Base-by-base conservation (phyloP, 345 rosid species). In the Salix caprea region DNA sequence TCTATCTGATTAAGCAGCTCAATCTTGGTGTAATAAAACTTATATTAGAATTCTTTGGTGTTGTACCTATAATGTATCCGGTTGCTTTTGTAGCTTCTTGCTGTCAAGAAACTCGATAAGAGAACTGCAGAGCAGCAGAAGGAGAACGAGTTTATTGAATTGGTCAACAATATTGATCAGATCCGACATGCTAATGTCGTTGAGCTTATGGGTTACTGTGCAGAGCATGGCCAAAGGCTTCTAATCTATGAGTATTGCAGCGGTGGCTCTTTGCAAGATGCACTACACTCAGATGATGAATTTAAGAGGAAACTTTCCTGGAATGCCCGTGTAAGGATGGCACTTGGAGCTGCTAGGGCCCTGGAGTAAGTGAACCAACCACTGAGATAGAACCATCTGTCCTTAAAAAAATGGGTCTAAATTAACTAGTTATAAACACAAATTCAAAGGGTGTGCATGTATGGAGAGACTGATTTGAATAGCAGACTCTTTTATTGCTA, bases 341-440 rank as follows among this genome's bases (percentile, higher is more conserved):
- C 97, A 52, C 96, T 96, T 78, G 97, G 93, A 86, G 96, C 97
- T 82, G 97, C 99, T 70, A 89, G 91, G 85, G 97, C 97, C 74
- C 87, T 96, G 44, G 96, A 91, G 99, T 96, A 88, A 92, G 97
- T 87, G 37, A 34, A 74, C 10, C 61, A 70, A 44, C 74, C 24
- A 24, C 37, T 67, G 28, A 48, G 61, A 39, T 46, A 26, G 52
- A 39, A 52, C 24, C 36, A n/a, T 19, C 7, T 66, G 26, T 21
- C 19, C 65, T 26, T 21, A 10, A 2, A 10, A 58, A 58, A 58
- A n/a, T 1, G 37, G 37, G n/a, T 19, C 60, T 7, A 40, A 40
- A 40, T 40, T 19, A 54, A 19, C 24, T 54, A 54, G 23, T 7
- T 19, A 21, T 11, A 21, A 58, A 58, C 62, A n/a, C 12, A 13